Evolutionary conservation across 805 yeast genomes (phyloP).

Genomic region (Candida chauliodis): DNA sequence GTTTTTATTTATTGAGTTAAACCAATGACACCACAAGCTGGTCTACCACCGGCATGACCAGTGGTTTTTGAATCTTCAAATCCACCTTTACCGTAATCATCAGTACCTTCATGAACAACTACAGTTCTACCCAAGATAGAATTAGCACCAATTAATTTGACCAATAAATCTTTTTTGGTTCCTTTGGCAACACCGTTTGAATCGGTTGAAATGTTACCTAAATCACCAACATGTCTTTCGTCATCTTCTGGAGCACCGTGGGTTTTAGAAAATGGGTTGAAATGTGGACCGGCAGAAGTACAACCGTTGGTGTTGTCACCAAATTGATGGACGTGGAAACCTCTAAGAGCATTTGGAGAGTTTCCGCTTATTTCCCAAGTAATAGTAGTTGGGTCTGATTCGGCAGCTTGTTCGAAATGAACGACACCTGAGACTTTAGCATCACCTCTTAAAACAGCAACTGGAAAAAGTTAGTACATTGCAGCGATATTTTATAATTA

Average conservation of each 20-base stretch:
- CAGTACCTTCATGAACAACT: constrained; percentile 88
- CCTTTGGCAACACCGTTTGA: constrained; percentile 90
- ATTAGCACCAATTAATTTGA: constrained; percentile 82
- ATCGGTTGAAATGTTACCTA: constrained; percentile 92
- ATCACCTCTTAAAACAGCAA: constrained; percentile 96
- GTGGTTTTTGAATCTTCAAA: constrained; percentile 88
- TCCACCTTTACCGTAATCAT: constrained; percentile 94
- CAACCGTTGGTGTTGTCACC: constrained; percentile 99
- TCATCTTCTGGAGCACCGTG: constrained; percentile 92
- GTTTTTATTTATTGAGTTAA: constrained; percentile 28
- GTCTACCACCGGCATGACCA: constrained; percentile 97
- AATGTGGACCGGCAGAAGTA: constrained; percentile 97
- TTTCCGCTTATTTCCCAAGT: constrained; percentile 89
- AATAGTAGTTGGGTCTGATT: constrained; percentile 78
- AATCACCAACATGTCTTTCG: constrained; percentile 87
- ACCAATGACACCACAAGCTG: constrained; percentile 98
- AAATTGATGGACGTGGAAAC: constrained; percentile 97
- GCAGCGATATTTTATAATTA: constrained; percentile 14
- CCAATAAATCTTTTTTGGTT: constrained; percentile 66
- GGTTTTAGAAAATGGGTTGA: constrained; percentile 81
- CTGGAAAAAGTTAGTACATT: too few relatives aligned
- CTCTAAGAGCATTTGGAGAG: constrained; percentile 82
- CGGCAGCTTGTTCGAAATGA: constrained; percentile 78
- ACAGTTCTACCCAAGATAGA: constrained; percentile 93
- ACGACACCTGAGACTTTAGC: constrained; percentile 85